These are phyloP conservation scores for Diaporthe capsici DNA, from an alignment of 2,329 filamentous ascomycete species.

Conservation along the genomic window DNA sequence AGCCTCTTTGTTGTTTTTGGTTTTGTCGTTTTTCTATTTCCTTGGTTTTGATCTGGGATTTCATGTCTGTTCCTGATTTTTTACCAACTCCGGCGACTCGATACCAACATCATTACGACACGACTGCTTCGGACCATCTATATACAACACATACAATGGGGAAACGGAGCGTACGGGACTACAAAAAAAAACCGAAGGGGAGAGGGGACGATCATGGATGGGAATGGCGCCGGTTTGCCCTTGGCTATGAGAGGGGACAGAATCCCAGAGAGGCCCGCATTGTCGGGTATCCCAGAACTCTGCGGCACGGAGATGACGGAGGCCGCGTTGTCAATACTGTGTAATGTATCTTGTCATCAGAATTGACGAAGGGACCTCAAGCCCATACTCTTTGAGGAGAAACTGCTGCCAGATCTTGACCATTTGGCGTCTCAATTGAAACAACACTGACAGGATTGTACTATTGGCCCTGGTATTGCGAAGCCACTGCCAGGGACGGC, in stretches of 20 bases:
- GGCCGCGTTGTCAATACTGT: slow-evolving; percentile 23
- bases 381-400: not conserved
- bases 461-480: not conserved
- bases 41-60: slow-evolving; percentile 5
- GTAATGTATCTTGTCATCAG: slow-evolving; percentile 30
- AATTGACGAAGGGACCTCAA: slow-evolving; percentile 30
- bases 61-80: slow-evolving; percentile 20
- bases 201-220: not conserved
- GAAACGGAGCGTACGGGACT: not conserved
- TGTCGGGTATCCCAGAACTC: not conserved
- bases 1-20: not conserved
- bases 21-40: not conserved
- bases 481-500: not conserved
- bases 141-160: slow-evolving; percentile 26
- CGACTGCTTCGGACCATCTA: slow-evolving; percentile 26
- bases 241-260: not conserved
- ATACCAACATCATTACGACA: slow-evolving; percentile 27
- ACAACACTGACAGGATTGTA: not conserved
- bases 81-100: not conserved
- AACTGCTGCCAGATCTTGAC: not conserved
- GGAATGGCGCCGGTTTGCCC: slow-evolving; percentile 9
- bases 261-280: not conserved
- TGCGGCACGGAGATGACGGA: slow-evolving; percentile 2
- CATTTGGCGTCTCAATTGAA: not conserved
- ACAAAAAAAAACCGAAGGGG: not conserved